These are phyloP conservation scores for Pistacia vera DNA, from an alignment of 345 rosid species.

Conservation along the genomic window DNA sequence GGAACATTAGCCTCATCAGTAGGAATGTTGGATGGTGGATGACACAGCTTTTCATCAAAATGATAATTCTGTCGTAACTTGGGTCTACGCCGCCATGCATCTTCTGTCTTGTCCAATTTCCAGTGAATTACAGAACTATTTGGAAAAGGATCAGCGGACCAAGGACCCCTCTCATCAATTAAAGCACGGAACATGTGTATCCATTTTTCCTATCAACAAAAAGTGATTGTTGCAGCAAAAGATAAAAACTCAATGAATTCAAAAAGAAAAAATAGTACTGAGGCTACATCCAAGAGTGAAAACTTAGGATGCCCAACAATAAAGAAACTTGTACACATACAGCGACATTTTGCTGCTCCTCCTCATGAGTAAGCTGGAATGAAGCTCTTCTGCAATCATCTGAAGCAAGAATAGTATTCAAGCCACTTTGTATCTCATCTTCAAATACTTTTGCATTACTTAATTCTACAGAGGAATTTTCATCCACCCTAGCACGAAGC, in stretches of 20 bases:
- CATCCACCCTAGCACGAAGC: slow-evolving; percentile 64
- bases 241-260: not conserved
- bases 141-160: slow-evolving; percentile 98
- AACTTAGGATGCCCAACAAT: not conserved
- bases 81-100: slow-evolving; percentile 91
- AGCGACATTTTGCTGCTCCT: slow-evolving; percentile 84
- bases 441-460: slow-evolving; percentile 64
- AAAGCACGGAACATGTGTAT: slow-evolving; percentile 89
- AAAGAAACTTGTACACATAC: slow-evolving; percentile 38
- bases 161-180: slow-evolving; percentile 97
- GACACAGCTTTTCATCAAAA: slow-evolving; percentile 83
- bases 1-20: slow-evolving; percentile 45
- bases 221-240: slow-evolving; percentile 13
- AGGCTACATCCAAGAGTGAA: slow-evolving; percentile 6
- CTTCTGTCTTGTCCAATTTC: slow-evolving; percentile 99
- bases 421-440: slow-evolving; percentile 67
- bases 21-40: slow-evolving; percentile 57
- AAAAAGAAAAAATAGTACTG: not conserved
- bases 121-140: slow-evolving; percentile 66
- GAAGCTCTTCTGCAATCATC: slow-evolving; percentile 80
- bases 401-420: slow-evolving; percentile 66
- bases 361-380: slow-evolving; percentile 72
- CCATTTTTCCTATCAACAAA: slow-evolving; percentile 74
- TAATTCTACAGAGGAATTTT: slow-evolving; percentile 55
- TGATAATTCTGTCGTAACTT: slow-evolving; percentile 89